Percentiles rank a stretch among this genome's conserved stretches.
Evolutionary conservation across 2,329 filamentous ascomycete species (phyloP).

Genomic region (Plenodomus tracheiphilus): DNA sequence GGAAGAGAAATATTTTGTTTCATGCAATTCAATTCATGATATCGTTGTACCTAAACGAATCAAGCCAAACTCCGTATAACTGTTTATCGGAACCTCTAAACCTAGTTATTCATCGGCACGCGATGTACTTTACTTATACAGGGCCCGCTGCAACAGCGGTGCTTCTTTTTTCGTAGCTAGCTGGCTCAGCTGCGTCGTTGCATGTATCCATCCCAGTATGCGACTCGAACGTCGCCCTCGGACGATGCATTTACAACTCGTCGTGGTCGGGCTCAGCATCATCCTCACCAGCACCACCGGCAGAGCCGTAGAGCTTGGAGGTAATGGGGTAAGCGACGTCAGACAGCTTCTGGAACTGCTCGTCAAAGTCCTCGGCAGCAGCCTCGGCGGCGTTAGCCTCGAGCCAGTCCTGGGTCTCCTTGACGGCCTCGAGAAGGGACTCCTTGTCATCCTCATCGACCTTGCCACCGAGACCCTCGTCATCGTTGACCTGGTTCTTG

Average conservation of each 20-base stretch:
- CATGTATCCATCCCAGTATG: conserved; percentile 8
- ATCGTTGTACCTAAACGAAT: conserved; percentile 4
- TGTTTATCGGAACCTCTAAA: conserved; percentile 4
- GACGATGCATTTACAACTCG: conserved; percentile 48
- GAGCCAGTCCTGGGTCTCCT: conserved; percentile 96
- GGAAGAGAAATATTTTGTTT: too few species aligned
- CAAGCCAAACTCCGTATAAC: conserved; percentile 17
- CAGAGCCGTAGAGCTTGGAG: conserved; percentile 84
- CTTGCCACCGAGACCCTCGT: conserved; percentile 96
- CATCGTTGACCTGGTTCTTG: conserved; percentile 98
- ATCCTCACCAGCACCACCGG: conserved; percentile 68
- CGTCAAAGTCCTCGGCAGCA: conserved; percentile 91
- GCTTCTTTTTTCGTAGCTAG: not conserved
- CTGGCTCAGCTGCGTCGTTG: not conserved
- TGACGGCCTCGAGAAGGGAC: conserved; percentile 89
- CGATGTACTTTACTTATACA: conserved; percentile 35
- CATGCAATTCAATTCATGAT: too few species aligned
- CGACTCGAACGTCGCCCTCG: conserved; percentile 16
- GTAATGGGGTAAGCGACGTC: conserved; percentile 98
- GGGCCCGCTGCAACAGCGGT: not conserved
- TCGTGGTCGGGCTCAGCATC: conserved; percentile 61
- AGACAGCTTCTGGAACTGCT: conserved; percentile 99
- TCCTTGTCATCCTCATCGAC: conserved; percentile 99
- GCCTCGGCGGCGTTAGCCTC: conserved; percentile 90
- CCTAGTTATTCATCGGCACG: conserved; percentile 5